Conservation (phyloP, 108 stramenopile species). For the Cylindrotheca fusiformis region DNA sequence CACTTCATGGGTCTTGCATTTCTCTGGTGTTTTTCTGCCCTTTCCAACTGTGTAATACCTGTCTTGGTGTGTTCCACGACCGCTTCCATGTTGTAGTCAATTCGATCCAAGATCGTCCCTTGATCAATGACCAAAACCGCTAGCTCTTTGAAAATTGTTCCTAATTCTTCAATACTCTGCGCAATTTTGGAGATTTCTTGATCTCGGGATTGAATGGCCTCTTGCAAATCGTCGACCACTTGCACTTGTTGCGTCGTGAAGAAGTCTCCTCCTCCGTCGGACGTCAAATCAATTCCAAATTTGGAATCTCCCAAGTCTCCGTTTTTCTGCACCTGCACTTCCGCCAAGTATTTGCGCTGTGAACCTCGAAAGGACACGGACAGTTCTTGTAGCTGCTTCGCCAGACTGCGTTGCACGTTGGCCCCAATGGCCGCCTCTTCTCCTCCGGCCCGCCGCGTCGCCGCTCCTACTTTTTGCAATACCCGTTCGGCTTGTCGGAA, state of each 20-base stretch:
- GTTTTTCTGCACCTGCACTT: constrained; percentile 89
- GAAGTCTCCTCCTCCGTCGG: constrained; percentile 50
- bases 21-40: constrained; percentile 96
- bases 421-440: constrained; percentile 85
- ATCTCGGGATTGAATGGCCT: constrained; percentile 82
- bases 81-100: constrained; percentile 99
- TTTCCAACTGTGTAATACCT: constrained; percentile 95
- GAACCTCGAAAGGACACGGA: constrained; percentile 87
- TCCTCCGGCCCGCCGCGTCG: constrained; percentile 73
- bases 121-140: constrained; percentile 99
- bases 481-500: constrained; percentile 89
- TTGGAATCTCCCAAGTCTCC: constrained; percentile 66
- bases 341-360: constrained; percentile 93
- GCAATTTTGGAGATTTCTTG: constrained; percentile 95
- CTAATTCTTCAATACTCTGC: constrained; percentile 95
- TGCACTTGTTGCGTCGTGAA: constrained; percentile 75
- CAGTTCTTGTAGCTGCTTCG: constrained; percentile 92
- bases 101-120: constrained; percentile 99
- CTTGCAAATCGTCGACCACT: constrained; percentile 83
- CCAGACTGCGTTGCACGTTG: constrained; percentile 89
- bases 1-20: constrained; percentile 94
- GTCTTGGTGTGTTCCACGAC: constrained; percentile 98
- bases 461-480: constrained; percentile 76
- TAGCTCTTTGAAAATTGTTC: constrained; percentile 97
- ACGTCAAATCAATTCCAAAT: constrained; percentile 73